Percentiles rank a stretch among this genome's conserved stretches.
Conservation (phyloP, 179 eudicot genomes). For the Amaranthus tricolor region DNA sequence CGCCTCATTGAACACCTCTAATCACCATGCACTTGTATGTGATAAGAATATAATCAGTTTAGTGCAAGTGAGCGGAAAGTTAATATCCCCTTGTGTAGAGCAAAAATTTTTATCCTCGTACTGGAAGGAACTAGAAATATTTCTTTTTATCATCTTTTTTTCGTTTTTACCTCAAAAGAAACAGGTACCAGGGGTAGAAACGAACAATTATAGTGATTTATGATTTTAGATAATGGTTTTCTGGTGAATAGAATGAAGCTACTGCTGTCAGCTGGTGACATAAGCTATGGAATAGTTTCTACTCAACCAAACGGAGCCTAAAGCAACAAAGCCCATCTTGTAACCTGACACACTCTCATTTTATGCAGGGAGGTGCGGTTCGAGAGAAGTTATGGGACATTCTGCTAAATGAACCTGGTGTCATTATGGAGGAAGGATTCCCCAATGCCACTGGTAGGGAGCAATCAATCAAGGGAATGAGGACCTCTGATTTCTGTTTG, state of each 20-base stretch:
- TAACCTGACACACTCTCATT: slow-evolving; percentile 4
- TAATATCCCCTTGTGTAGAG: background rate
- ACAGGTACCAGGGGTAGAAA: too few relatives aligned
- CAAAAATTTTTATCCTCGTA: background rate
- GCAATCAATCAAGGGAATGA: slow-evolving; percentile 88
- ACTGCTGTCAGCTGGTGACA: too few relatives aligned
- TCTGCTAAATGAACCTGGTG: slow-evolving; percentile 59
- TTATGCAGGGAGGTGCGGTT: slow-evolving; percentile 71
- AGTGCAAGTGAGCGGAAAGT: background rate
- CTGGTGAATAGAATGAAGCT: too few relatives aligned
- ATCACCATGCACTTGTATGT: background rate
- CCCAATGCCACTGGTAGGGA: slow-evolving; percentile 88
- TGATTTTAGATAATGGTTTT: too few relatives aligned
- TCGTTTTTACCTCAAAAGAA: background rate
- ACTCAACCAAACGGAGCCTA: background rate
- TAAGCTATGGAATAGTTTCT: background rate
- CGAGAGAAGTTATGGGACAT: slow-evolving; percentile 84
- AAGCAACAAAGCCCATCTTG: background rate
- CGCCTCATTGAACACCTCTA: too few relatives aligned
- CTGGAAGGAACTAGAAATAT: background rate
- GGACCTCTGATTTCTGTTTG: slow-evolving; percentile 81
- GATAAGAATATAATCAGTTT: background rate
- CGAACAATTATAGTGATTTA: too few relatives aligned
- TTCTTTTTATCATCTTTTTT: background rate
- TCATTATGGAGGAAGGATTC: slow-evolving; percentile 92